Evolutionary conservation across 2,329 filamentous ascomycete genomes (phyloP).

Genomic region (Conoideocrella luteorostrata): DNA sequence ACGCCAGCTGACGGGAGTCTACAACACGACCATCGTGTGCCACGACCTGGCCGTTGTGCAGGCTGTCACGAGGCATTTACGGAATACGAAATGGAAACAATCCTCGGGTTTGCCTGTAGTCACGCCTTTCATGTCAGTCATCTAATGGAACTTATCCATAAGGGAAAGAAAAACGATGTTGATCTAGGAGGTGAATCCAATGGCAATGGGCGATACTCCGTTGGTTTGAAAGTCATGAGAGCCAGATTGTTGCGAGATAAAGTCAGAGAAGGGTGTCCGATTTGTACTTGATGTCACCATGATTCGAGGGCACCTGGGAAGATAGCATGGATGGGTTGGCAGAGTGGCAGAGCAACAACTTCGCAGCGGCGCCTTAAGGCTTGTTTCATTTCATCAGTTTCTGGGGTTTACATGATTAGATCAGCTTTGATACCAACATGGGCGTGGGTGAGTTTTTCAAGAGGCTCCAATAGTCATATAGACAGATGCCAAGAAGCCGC

Average conservation of each 20-base stretch:
- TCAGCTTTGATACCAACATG: neutral
- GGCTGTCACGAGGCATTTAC: slow-evolving; percentile 50
- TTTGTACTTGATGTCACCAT: slow-evolving; percentile 33
- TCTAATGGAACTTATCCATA: slow-evolving; percentile 49
- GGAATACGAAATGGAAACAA: slow-evolving; percentile 60
- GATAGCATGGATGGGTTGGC: neutral
- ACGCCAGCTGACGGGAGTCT: neutral
- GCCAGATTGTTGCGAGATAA: slow-evolving; percentile 70
- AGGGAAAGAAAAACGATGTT: slow-evolving; percentile 39
- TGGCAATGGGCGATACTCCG: slow-evolving; percentile 49
- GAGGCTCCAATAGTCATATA: neutral
- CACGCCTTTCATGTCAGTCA: slow-evolving; percentile 76
- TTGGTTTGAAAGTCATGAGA: slow-evolving; percentile 83
- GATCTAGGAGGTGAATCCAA: slow-evolving; percentile 38
- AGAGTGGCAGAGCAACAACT: no score
- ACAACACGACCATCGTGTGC: slow-evolving; percentile 23
- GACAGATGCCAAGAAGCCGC: neutral
- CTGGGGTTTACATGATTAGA: neutral
- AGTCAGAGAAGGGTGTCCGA: slow-evolving; percentile 58
- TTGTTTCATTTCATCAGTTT: neutral
- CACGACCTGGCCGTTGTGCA: slow-evolving; percentile 52
- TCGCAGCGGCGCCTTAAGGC: no score
- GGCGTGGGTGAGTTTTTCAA: neutral
- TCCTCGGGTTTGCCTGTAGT: slow-evolving; percentile 75
- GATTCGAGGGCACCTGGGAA: neutral